A percentile compares a stretch with the other conserved stretches of the same genome.
phyloP scores from a whole-genome alignment of 2,329 filamentous ascomycete species.

The Cladosporium cucumerinum region DNA sequence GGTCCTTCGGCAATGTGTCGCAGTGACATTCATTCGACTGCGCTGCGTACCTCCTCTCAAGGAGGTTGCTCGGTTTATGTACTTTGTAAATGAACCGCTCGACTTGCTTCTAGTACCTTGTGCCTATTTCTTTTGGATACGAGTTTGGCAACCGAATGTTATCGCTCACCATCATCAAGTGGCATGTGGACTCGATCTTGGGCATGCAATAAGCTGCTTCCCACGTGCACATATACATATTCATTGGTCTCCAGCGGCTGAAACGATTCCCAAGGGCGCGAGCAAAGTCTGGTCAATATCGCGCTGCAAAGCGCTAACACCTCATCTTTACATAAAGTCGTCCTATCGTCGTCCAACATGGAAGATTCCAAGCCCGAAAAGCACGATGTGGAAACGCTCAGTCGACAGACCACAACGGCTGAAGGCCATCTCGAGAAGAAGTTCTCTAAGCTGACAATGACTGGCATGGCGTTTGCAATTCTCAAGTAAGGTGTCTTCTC shows the following conservation, averaged over 20 bases:
- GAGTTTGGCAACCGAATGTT: neutral
- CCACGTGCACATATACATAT: neutral
- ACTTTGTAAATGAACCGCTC: neutral
- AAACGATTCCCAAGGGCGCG: neutral
- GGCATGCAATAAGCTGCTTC: neutral
- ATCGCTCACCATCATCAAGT: neutral
- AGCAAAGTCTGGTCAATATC: neutral
- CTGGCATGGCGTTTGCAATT: conserved; percentile 57
- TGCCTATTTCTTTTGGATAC: neutral
- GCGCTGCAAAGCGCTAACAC: neutral
- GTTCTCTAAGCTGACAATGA: conserved; percentile 54
- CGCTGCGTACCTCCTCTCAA: neutral
- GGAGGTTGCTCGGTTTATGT: neutral
- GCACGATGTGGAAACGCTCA: neutral
- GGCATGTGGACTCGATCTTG: neutral
- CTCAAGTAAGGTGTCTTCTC: conserved; percentile 41
- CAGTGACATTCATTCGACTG: neutral
- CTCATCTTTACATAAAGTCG: neutral
- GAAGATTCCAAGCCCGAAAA: neutral
- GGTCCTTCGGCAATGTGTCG: neutral
- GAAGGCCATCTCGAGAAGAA: conserved; percentile 44
- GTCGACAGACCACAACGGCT: neutral
- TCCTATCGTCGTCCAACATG: neutral
- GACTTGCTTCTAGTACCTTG: neutral
- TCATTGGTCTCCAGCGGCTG: neutral